Evolutionary conservation across 108 stramenopile genomes (phyloP).

Genomic region (Nitzschia sp.): DNA sequence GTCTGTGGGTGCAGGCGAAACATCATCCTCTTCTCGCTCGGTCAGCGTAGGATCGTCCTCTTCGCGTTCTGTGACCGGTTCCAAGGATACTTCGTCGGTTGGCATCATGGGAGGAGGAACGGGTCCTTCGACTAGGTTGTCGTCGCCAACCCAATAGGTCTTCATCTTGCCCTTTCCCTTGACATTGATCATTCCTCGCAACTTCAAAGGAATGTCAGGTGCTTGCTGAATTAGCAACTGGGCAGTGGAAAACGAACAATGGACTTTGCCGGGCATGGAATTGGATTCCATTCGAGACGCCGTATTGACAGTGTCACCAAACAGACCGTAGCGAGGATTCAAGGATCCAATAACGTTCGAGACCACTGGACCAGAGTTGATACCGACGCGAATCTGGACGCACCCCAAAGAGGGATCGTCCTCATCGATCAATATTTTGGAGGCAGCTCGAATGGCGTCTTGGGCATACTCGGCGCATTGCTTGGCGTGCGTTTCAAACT

Average conservation of each 20-base stretch:
- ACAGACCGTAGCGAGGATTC: slow-evolving; percentile 58
- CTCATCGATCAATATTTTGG: slow-evolving; percentile 37
- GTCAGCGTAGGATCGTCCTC: neutral
- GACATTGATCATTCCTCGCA: slow-evolving; percentile 25
- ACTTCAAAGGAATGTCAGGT: slow-evolving; percentile 9
- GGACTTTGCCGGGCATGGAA: slow-evolving; percentile 36
- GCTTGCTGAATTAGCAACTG: slow-evolving; percentile 6
- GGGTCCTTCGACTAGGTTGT: neutral
- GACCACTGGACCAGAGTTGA: slow-evolving; percentile 69
- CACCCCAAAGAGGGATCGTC: slow-evolving; percentile 46
- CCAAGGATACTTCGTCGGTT: neutral
- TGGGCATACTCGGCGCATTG: slow-evolving; percentile 59
- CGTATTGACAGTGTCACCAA: slow-evolving; percentile 27
- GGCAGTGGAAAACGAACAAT: slow-evolving; percentile 38
- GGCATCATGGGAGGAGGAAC: neutral
- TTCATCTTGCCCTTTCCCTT: slow-evolving; percentile 51
- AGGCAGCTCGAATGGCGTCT: slow-evolving; percentile 49
- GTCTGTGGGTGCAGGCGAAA: neutral
- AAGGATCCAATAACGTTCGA: slow-evolving; percentile 64
- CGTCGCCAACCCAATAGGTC: slow-evolving; percentile 19
- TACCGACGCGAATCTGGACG: slow-evolving; percentile 60
- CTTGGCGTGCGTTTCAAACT: slow-evolving; percentile 53
- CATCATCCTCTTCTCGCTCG: neutral
- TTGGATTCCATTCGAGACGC: slow-evolving; percentile 54
- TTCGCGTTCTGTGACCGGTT: neutral